A percentile compares a stretch with the other conserved stretches of the same genome.
Evolutionary conservation across 2,329 filamentous ascomycete genomes (phyloP).

Genomic region (Geosmithia morbida): DNA sequence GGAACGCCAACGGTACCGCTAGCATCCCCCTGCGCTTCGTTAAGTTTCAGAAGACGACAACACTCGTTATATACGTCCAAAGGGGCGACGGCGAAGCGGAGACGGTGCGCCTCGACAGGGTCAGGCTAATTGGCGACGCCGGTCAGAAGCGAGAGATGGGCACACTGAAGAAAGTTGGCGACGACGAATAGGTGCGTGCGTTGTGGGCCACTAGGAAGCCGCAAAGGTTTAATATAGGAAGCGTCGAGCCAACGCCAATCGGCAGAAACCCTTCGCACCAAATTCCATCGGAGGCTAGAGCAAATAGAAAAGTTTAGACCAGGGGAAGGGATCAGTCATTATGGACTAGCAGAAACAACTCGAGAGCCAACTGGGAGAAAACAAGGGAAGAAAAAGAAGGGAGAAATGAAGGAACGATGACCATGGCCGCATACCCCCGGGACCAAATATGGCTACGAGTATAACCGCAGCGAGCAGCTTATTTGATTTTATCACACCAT

Average conservation of each 20-base stretch:
- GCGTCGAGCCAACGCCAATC: no score
- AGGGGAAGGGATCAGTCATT: no score
- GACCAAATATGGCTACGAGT: neutral
- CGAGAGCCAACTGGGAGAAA: neutral
- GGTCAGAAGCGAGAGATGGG: conserved; percentile 89
- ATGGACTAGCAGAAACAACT: no score
- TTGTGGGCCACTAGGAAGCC: neutral
- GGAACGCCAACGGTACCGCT: conserved; percentile 66
- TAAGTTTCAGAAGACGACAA: conserved; percentile 92
- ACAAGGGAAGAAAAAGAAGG: neutral
- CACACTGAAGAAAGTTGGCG: conserved; percentile 87
- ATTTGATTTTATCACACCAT: no score
- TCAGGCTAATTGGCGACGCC: conserved; percentile 72
- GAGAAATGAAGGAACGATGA: neutral
- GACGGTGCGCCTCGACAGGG: conserved; percentile 68
- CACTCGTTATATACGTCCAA: conserved; percentile 75
- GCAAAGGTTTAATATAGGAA: no score
- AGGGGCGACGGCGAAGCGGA: conserved; percentile 74
- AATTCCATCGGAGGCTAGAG: no score
- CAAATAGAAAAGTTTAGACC: no score
- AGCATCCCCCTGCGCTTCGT: conserved; percentile 71
- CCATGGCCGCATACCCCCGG: neutral
- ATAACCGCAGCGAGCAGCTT: neutral
- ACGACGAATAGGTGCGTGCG: conserved; percentile 39
- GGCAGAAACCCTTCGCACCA: no score